Conservation (phyloP, 2,329 filamentous ascomycete species). For the Trichoderma sp. region DNA sequence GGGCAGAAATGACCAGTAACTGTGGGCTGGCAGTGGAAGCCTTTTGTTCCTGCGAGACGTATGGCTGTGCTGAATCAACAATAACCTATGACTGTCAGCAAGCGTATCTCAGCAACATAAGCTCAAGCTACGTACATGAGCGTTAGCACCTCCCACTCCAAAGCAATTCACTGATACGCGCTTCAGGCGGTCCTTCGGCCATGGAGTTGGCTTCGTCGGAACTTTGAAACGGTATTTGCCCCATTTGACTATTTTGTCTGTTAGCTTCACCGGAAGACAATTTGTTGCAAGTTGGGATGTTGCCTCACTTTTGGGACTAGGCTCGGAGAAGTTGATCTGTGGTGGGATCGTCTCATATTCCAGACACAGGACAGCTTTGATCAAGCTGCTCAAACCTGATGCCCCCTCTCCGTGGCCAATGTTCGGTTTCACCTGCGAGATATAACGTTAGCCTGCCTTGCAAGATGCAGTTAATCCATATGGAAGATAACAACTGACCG, state of each 20-base stretch:
- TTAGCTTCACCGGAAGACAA: neutral
- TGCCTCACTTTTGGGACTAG: conserved; percentile 36
- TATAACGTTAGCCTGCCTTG: neutral
- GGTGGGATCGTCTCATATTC: conserved; percentile 40
- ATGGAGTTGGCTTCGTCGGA: conserved; percentile 30
- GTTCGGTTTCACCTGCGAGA: conserved; percentile 34
- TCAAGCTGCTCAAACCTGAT: conserved; percentile 40
- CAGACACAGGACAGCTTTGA: conserved; percentile 43
- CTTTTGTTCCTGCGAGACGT: neutral
- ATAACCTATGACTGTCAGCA: neutral
- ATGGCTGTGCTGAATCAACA: neutral
- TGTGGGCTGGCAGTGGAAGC: neutral
- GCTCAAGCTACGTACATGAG: conserved; percentile 26
- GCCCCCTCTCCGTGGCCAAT: conserved; percentile 46
- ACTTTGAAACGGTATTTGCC: conserved; percentile 29
- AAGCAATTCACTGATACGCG: conserved; percentile 34
- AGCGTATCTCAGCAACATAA: neutral
- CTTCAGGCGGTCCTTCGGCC: conserved; percentile 33
- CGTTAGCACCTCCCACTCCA: conserved; percentile 37
- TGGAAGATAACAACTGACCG: conserved; percentile 21
- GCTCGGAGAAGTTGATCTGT: conserved; percentile 36
- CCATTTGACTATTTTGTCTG: neutral
- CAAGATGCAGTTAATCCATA: conserved; percentile 24
- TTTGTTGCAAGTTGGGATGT: conserved; percentile 14
- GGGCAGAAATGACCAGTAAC: neutral